phyloP scores from a whole-genome alignment of 495 filamentous ascomycete genomes.

The Penicillium waksmanii region DNA sequence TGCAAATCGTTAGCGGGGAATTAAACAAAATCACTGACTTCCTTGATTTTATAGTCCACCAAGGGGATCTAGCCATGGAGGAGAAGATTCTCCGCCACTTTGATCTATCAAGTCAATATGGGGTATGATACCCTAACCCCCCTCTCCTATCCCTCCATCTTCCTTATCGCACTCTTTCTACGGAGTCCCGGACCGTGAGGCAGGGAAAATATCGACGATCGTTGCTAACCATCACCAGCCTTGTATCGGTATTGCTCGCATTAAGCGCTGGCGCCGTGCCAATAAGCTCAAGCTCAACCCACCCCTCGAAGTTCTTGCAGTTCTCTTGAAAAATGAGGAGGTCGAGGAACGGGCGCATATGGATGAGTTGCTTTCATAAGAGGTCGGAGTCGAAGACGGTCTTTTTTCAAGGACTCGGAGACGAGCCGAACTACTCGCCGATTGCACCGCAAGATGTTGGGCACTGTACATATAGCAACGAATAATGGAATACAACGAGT shows the following conservation, averaged over 20 bases:
- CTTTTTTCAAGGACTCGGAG: background rate
- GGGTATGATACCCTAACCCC: conserved; percentile 58
- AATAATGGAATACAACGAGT: background rate
- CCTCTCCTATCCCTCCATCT: no score
- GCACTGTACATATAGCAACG: background rate
- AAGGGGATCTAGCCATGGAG: conserved; percentile 65
- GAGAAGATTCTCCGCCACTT: conserved; percentile 90
- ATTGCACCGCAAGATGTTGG: no score
- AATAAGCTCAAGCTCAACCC: conserved; percentile 77
- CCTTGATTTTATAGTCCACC: conserved; percentile 60
- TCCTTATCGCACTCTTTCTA: background rate
- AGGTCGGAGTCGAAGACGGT: background rate
- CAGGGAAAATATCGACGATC: background rate
- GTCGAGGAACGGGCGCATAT: conserved; percentile 69
- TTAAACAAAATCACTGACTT: conserved; percentile 7
- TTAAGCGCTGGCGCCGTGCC: conserved; percentile 88
- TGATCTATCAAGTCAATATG: conserved; percentile 86
- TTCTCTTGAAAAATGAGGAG: conserved; percentile 70
- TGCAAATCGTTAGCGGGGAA: background rate
- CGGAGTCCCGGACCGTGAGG: background rate
- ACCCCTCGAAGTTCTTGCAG: conserved; percentile 88
- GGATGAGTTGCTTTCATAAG: conserved; percentile 71
- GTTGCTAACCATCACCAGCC: conserved; percentile 59
- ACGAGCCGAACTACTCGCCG: no score
- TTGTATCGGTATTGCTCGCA: conserved; percentile 79